Percentiles rank a stretch among this genome's conserved stretches.
Conservation (phyloP, 2,329 filamentous ascomycete genomes). For the Teratosphaeria gauchensis region DNA sequence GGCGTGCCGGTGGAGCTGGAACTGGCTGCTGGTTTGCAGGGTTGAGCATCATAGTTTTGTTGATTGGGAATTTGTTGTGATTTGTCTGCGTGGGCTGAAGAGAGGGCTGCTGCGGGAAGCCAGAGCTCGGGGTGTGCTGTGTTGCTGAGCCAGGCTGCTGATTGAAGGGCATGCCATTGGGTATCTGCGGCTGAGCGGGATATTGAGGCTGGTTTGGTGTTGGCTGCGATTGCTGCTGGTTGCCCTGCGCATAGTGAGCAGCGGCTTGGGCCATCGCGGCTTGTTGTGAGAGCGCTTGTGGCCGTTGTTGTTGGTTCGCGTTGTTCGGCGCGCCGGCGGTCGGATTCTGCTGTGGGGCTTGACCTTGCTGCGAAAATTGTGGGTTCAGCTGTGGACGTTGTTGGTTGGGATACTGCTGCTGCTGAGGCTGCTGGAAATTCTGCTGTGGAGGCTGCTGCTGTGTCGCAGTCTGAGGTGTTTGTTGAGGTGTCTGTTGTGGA, state of each 20-base stretch:
- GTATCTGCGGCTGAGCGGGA: conserved; percentile 6
- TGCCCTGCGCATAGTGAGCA: conserved; percentile 21
- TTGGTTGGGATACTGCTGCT: conserved; percentile 10
- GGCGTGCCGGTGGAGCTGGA: conserved; percentile 59
- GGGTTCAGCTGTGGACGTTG: conserved; percentile 10
- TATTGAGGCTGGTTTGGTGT: conserved; percentile 1
- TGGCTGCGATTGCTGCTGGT: conserved; percentile 8
- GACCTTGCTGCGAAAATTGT: conserved; percentile 1
- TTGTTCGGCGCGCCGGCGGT: conserved; percentile 17
- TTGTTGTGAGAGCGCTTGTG: conserved; percentile 32
- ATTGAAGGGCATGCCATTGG: conserved; percentile 17
- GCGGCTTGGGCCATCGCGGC: conserved; percentile 34
- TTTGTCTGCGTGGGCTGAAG: conserved; percentile 18
- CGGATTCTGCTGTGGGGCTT: conserved; percentile 26
- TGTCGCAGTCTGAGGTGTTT: conserved; percentile 13
- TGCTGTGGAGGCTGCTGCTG: conserved; percentile 23
- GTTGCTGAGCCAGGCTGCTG: conserved; percentile 10
- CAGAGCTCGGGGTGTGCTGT: conserved; percentile 15
- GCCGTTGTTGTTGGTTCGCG: conserved; percentile 14
- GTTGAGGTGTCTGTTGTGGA: conserved; percentile 23
- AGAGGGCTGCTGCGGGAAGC: conserved; percentile 14
- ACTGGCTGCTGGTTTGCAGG: conserved; percentile 68
- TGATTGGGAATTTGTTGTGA: conserved; percentile 67
- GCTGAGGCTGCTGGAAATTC: conserved; percentile 12
- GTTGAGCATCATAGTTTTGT: conserved; percentile 65